Base-by-base conservation (phyloP, 169 alveolate genomes). In the Plasmodium ovale region DNA sequence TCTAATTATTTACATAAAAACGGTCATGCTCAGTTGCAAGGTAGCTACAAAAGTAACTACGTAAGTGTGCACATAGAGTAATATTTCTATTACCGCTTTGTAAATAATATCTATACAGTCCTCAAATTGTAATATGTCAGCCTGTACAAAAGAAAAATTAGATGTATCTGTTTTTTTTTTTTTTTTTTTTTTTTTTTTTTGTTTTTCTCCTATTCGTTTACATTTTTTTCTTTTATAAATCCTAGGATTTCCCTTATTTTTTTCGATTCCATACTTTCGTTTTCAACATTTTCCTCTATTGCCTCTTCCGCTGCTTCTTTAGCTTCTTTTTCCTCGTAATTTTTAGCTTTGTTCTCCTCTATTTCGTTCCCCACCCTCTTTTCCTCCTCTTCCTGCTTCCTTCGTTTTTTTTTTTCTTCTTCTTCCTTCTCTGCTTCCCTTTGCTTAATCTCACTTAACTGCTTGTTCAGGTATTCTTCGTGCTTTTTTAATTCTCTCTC, bases 81-180 rank as follows among this genome's bases (percentile, higher is more conserved):
- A 12, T 49, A 12, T 35, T 37, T 23, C n/a, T 58, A 35, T 77
- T 77, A 77, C 88, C 88, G 56, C 64, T 42, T 77, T 77, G 88
- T 77, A 77, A 31, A 77, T 77, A 54, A 77, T 68, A 60, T 77
- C 88, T 31, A 77, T 29, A 39, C 88, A 77, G 1, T 77, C 74
- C 69, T 77, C 72, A 29, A 60, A 60, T 3, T 21, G 42, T 35
- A 77, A 7, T 2, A 9, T 60, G 33, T 77, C 44, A n/a, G 2
- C 19, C 88, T 77, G 65, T 29, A 44, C n/a, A 77, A 53, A 31
- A 29, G 77, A 23, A 51, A 77, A 44, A 33, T 44, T 42, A 44
- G 33, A 51, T 6, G 58, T 59, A 23, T 59, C 3, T 0, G 3
- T 25, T 9, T 42, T 47, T 42, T 14, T 1, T 31, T 25, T 35